These are phyloP conservation scores for Exophiala lecanii-corni DNA, from an alignment of 2,329 filamentous ascomycete genomes.

Conservation along the genomic window DNA sequence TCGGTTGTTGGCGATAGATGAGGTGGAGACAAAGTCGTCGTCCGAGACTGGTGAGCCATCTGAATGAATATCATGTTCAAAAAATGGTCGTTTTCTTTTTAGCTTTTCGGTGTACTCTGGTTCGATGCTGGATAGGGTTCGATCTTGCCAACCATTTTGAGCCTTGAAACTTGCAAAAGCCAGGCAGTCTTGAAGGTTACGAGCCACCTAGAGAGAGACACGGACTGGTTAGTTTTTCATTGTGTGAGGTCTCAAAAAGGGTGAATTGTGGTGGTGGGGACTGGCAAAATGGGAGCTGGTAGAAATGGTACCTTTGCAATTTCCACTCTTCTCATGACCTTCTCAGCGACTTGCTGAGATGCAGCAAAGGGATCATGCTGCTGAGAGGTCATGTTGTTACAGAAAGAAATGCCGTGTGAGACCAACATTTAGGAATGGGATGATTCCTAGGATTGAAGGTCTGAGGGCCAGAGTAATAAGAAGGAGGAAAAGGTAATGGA, in stretches of 20 bases:
- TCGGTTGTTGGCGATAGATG: conserved; percentile 56
- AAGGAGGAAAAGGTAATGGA: conserved; percentile 17
- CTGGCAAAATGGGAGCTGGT: conserved; percentile 8
- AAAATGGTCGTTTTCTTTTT: conserved; percentile 62
- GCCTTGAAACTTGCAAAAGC: conserved; percentile 97
- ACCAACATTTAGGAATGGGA: conserved; percentile 24
- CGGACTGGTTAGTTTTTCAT: conserved; percentile 22
- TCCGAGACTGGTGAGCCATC: conserved; percentile 82
- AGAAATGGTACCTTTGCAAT: conserved; percentile 61
- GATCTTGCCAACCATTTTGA: conserved; percentile 89
- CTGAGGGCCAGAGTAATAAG: conserved; percentile 9
- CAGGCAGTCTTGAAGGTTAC: conserved; percentile 86
- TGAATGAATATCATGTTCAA: conserved; percentile 67
- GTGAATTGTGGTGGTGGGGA: conserved; percentile 20
- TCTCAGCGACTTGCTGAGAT: conserved; percentile 45
- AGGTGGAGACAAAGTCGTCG: conserved; percentile 60
- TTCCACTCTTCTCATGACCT: conserved; percentile 67
- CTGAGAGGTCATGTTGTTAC: conserved; percentile 35
- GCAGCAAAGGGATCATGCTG: conserved; percentile 28
- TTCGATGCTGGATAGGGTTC: conserved; percentile 80
- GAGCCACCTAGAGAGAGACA: conserved; percentile 67
- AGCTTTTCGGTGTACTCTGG: conserved; percentile 76
- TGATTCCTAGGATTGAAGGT: not conserved
- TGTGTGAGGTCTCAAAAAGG: not conserved
- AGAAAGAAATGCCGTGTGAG: conserved; percentile 17